Evolutionary conservation across 179 eudicot species (phyloP), one percentile per base, ranked within the genome.

Genomic region (Corrigiola litoralis): DNA sequence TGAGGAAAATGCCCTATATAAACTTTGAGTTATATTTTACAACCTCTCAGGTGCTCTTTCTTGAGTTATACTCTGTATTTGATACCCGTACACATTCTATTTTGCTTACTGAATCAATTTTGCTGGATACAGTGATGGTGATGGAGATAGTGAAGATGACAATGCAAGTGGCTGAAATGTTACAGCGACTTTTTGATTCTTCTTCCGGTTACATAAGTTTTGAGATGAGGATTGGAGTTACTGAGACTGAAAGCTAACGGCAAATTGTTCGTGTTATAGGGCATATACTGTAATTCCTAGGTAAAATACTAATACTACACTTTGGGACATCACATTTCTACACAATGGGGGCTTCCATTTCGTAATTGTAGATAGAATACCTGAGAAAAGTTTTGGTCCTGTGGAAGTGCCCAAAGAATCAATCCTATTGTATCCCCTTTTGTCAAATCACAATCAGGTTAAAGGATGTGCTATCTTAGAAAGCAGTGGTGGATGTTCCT

Each of bases 81-180:
- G n/a, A n/a, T n/a, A n/a, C n/a, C n/a, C n/a, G 12, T 1, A 12
- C 20, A 11, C 47, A 32, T 32, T 23, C 21, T 68, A 17, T 24
- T 37, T 37, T 37, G 14, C 33, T 24, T 25, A 24, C 9, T 27
- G 16, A n/a, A n/a, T n/a, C n/a, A n/a, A n/a, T 27, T 38, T 42
- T 37, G 32, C 12, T 36, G 41, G 28, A 24, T 82, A 78, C 88
- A 94, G 99, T 59, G 99, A 90, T 51, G 95, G 81, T 45, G 86
- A 90, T 65, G 99, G 82, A 64, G 89, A 84, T 60, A 82, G 91
- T 69, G 97, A 84, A 79, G 92, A 84, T 65, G 95, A 92, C 37
- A 37, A 63, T 61, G 40, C 67, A n/a, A 75, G 73, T 62, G 71
- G 86, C 72, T 87, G 70, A 82, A 60, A 44, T 2, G 33, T 50